Evolutionary conservation across 176 grass and related monocot genomes (phyloP).

Genomic region (Oryza meyeriana): DNA sequence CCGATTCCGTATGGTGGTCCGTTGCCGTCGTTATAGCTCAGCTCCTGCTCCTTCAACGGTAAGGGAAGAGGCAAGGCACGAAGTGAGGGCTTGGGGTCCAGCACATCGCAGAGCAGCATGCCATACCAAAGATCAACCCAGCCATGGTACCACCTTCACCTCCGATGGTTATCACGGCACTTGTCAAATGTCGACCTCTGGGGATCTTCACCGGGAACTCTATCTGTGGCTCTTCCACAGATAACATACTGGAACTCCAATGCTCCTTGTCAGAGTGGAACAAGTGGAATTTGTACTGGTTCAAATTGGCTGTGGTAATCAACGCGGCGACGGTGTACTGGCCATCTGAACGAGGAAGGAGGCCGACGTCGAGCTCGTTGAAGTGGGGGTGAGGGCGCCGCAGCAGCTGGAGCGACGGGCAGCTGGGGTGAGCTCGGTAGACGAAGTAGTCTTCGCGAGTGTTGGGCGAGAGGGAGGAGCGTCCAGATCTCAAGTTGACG

Average conservation of each 20-base stretch:
- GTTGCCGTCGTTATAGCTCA: background rate
- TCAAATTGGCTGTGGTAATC: rapidly evolving
- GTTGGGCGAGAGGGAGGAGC: rapidly evolving
- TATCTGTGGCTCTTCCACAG: background rate
- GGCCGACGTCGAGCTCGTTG: background rate
- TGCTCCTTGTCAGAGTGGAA: background rate
- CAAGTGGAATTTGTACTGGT: background rate
- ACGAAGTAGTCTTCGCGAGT: constrained; percentile 6
- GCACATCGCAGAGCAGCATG: background rate
- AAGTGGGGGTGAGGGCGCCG: background rate
- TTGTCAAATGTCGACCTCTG: rapidly evolving
- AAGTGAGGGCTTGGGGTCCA: background rate
- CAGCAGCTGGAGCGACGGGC: background rate
- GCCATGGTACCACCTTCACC: background rate
- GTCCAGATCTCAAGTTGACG: background rate
- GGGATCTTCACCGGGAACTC: background rate
- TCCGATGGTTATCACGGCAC: background rate
- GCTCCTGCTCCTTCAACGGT: background rate
- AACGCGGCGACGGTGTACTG: constrained; percentile 4
- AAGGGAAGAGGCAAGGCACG: background rate
- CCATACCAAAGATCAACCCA: constrained; percentile 9
- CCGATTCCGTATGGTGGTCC: background rate
- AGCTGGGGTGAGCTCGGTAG: background rate
- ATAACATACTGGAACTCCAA: background rate
- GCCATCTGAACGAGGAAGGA: background rate